Evolutionary conservation across 352 stramenopile genomes (phyloP).

Genomic region (Peronosclerospora sorghi): DNA sequence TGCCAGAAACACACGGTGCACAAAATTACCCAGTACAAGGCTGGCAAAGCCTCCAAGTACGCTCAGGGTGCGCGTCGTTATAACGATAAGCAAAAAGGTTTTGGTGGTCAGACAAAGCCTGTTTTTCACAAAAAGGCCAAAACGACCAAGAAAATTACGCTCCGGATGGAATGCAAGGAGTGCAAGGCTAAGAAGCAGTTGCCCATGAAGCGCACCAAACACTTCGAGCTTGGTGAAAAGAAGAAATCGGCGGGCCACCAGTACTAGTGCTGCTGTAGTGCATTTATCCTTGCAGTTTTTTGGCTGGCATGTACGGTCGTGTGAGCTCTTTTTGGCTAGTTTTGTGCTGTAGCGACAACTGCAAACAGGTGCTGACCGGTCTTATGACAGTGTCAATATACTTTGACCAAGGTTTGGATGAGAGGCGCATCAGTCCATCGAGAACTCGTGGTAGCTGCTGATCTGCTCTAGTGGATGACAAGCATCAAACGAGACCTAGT

Average conservation of each 20-base stretch:
- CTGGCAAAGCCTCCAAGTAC: constrained; percentile 99
- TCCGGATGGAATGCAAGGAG: constrained; percentile 99
- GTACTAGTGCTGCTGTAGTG: constrained; percentile 70
- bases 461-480: too few species aligned
- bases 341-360: too few species aligned
- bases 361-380: too few species aligned
- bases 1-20: constrained; percentile 98
- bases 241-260: constrained; percentile 95
- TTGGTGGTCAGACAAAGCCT: constrained; percentile 99
- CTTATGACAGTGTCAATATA: too few species aligned
- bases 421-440: too few species aligned
- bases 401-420: too few species aligned
- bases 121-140: constrained; percentile 99
- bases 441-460: too few species aligned
- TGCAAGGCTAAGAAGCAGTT: constrained; percentile 99
- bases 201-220: constrained; percentile 98
- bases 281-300: neutral
- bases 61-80: constrained; percentile 97
- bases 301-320: too few species aligned
- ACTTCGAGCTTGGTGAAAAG: constrained; percentile 99
- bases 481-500: too few species aligned
- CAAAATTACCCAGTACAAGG: constrained; percentile 99
- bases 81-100: constrained; percentile 99
- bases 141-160: constrained; percentile 95
- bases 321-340: too few species aligned